Conservation (phyloP, 1,139 yeast species). For the Schizosaccharomyces versatilis region DNA sequence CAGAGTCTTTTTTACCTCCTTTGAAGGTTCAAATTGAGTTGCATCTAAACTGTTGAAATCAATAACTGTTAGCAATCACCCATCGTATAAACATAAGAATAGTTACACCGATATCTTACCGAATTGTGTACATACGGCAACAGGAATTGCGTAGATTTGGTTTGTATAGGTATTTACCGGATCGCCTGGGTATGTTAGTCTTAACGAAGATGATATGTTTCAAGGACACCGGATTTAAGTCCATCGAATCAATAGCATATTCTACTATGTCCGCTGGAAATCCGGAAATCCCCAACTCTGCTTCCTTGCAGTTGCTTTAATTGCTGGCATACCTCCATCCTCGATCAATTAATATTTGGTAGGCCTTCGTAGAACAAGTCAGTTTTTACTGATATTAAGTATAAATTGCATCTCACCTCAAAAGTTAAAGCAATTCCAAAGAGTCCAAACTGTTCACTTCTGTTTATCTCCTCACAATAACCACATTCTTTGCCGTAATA, state of each 20-base stretch:
- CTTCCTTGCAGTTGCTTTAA: background rate
- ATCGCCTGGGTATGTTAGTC: slow-evolving; percentile 21
- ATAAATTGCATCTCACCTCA: background rate
- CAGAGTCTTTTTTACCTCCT: slow-evolving; percentile 45
- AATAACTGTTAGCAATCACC: background rate
- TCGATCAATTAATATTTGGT: slow-evolving; percentile 41
- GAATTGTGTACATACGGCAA: slow-evolving; percentile 62
- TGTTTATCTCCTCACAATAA: background rate
- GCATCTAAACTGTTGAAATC: slow-evolving; percentile 23
- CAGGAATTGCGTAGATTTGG: slow-evolving; percentile 53
- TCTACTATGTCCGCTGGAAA: slow-evolving; percentile 21
- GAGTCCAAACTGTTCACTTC: background rate
- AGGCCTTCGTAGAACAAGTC: slow-evolving; percentile 19
- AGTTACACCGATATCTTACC: slow-evolving; percentile 17
- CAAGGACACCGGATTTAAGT: background rate
- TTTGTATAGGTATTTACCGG: slow-evolving; percentile 53
- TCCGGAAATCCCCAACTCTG: background rate
- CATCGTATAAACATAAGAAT: background rate
- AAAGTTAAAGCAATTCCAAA: background rate
- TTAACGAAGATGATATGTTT: background rate
- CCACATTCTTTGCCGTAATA: background rate
- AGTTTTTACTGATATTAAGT: background rate
- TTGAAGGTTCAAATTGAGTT: slow-evolving; percentile 27
- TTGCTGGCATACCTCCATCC: slow-evolving; percentile 25
- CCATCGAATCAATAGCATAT: no score